These are phyloP conservation scores for Bocquillonia castaneifolia DNA, from an alignment of 441 rosid genomes.

Conservation along the genomic window DNA sequence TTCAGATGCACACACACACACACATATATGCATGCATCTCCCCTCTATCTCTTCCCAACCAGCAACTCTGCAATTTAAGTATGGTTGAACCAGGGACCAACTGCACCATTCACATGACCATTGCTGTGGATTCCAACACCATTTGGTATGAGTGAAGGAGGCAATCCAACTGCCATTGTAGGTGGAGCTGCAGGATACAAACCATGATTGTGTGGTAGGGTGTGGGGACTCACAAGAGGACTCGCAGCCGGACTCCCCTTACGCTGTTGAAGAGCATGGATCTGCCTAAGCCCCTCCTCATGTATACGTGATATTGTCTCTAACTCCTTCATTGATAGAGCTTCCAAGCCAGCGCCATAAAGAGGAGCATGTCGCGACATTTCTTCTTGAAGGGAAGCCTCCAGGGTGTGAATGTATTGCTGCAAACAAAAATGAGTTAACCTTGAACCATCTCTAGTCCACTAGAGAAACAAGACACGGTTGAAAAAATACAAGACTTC, in stretches of 20 bases:
- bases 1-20: conserved; percentile 25
- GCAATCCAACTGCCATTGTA: conserved; percentile 69
- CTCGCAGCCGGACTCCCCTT: conserved; percentile 72
- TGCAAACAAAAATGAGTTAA: conserved; percentile 30
- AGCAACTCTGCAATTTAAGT: conserved; percentile 29
- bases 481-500: too few relatives aligned
- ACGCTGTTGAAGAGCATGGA: conserved; percentile 71
- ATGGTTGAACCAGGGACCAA: conserved; percentile 90
- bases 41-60: background rate
- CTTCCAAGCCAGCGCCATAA: conserved; percentile 89
- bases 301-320: conserved; percentile 86
- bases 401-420: conserved; percentile 84
- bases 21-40: too few relatives aligned
- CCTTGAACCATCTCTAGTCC: too few relatives aligned
- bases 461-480: too few relatives aligned
- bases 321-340: conserved; percentile 83
- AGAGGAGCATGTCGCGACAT: conserved; percentile 94
- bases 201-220: conserved; percentile 57
- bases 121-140: conserved; percentile 69
- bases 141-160: conserved; percentile 65
- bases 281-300: conserved; percentile 92
- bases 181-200: conserved; percentile 65
- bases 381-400: conserved; percentile 81
- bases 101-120: conserved; percentile 75
- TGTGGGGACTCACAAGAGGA: conserved; percentile 62